Conservation (phyloP, 805 yeast genomes). For the Tetrapisispora arboricola region DNA sequence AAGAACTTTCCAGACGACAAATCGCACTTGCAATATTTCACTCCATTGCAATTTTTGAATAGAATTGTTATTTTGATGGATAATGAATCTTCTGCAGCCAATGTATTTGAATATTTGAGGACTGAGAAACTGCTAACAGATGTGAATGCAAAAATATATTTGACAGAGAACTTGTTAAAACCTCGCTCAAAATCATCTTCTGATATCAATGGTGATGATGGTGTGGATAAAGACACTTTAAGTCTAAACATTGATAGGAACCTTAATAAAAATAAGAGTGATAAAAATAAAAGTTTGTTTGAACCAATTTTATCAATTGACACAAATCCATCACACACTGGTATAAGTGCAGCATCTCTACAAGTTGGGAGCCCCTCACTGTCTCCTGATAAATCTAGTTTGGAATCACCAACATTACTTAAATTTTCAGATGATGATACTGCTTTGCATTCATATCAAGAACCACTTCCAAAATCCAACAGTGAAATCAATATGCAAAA, state of each 20-base stretch:
- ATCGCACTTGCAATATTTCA: slow-evolving; percentile 24
- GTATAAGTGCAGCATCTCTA: slow-evolving; percentile 11
- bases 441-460: slow-evolving; percentile 22
- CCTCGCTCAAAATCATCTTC: slow-evolving; percentile 16
- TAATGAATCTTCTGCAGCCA: slow-evolving; percentile 17
- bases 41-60: slow-evolving; percentile 33
- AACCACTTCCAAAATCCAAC: slow-evolving; percentile 21
- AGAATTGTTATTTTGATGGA: slow-evolving; percentile 34
- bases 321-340: slow-evolving; percentile 20
- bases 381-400: slow-evolving; percentile 21
- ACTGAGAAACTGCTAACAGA: slow-evolving; percentile 5
- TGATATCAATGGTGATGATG: neutral
- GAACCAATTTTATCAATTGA: slow-evolving; percentile 21
- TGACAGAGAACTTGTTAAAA: slow-evolving; percentile 29
- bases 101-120: slow-evolving; percentile 17
- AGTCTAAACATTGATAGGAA: neutral
- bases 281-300: neutral
- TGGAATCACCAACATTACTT: slow-evolving; percentile 25
- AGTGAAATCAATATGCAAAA: neutral
- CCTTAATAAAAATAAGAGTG: neutral
- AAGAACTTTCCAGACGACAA: slow-evolving; percentile 17
- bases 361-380: slow-evolving; percentile 21
- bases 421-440: slow-evolving; percentile 16
- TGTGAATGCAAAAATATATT: slow-evolving; percentile 20
- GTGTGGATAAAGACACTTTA: neutral